A percentile compares a stretch with the other conserved stretches of the same genome.
Conservation (phyloP, 148 eudicot species). For the Rhododendron williamsianum region DNA sequence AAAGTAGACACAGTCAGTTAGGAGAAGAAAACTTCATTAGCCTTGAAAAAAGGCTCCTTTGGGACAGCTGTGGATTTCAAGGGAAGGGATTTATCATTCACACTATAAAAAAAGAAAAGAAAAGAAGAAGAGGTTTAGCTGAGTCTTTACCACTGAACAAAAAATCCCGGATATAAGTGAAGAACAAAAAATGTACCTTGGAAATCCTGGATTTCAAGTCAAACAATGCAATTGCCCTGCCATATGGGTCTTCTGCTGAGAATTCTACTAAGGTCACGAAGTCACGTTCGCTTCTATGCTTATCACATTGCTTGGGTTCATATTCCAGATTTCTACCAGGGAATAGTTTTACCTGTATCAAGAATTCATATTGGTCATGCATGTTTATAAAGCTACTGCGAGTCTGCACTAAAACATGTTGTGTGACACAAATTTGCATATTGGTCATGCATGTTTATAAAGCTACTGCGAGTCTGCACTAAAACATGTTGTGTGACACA, state of each 20-base stretch:
- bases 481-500: not conserved
- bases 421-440: not conserved
- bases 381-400: not conserved
- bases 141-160: no score
- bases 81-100: not conserved
- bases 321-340: conserved; percentile 75
- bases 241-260: conserved; percentile 71
- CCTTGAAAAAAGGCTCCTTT: not conserved
- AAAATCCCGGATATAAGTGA: no score
- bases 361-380: not conserved
- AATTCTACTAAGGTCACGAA: conserved; percentile 72
- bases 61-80: not conserved
- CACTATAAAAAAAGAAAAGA: not conserved
- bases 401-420: not conserved
- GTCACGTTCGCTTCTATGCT: conserved; percentile 41
- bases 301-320: conserved; percentile 48
- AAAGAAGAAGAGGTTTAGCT: not conserved
- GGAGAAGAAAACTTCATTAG: no score
- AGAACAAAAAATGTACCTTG: conserved; percentile 34
- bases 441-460: not conserved
- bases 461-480: not conserved
- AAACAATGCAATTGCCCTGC: conserved; percentile 63
- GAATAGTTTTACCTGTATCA: conserved; percentile 61
- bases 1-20: not conserved
- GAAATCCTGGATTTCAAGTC: conserved; percentile 60